phyloP scores from a whole-genome alignment of 2,329 filamentous ascomycete genomes.

The Tolypocladium inflatum region DNA sequence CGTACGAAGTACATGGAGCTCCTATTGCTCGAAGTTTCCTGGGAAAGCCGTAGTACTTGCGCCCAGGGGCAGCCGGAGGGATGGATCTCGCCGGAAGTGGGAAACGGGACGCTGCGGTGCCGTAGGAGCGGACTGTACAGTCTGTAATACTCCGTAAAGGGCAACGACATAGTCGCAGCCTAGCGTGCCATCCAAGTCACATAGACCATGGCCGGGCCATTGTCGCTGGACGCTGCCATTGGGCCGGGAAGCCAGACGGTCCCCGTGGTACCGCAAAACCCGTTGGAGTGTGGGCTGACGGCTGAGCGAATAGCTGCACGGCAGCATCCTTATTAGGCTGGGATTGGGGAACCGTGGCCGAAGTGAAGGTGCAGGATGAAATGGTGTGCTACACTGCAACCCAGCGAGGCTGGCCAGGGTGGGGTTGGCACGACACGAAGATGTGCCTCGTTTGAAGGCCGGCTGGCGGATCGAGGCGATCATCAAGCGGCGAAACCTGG shows the following conservation, averaged over 20 bases:
- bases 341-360: slow-evolving; percentile 1
- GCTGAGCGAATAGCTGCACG: not conserved
- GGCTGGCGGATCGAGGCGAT: not conserved
- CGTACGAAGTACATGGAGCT: not conserved
- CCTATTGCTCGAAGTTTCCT: not conserved
- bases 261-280: not conserved
- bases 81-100: not conserved
- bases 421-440: not conserved
- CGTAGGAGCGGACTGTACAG: not conserved
- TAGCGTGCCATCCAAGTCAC: not conserved
- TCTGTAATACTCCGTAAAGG: not conserved
- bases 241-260: not conserved
- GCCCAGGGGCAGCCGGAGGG: not conserved
- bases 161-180: not conserved
- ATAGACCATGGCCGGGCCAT: not conserved
- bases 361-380: not conserved
- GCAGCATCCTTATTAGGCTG: not conserved
- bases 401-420: not conserved
- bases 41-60: not conserved
- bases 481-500: not conserved
- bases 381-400: not conserved
- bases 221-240: not conserved
- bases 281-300: not conserved
- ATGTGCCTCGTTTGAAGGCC: not conserved
- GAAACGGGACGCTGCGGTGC: not conserved